A percentile compares a stretch with the other conserved stretches of the same genome.
phyloP scores from a whole-genome alignment of 2,329 filamentous ascomycete species.

The Emmonsiellopsis sp. region DNA sequence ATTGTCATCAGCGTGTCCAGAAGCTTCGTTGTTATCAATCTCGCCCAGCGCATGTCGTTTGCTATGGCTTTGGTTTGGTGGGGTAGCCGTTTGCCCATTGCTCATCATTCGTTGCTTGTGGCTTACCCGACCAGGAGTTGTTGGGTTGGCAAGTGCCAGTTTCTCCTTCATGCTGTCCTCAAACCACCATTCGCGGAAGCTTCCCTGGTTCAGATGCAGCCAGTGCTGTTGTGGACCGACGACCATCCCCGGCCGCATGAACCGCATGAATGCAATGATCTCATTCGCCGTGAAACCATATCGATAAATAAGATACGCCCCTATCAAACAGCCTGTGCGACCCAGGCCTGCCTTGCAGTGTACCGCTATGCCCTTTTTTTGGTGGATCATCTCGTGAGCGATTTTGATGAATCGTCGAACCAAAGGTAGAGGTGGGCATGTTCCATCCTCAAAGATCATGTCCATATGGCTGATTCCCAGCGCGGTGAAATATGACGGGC shows the following conservation, averaged over 20 bases:
- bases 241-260: conserved; percentile 98
- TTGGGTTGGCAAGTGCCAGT: conserved; percentile 49
- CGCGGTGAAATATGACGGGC: conserved; percentile 91
- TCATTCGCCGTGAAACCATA: conserved; percentile 97
- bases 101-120: conserved; percentile 50
- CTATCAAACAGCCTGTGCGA: conserved; percentile 90
- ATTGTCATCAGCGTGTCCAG: conserved; percentile 60
- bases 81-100: conserved; percentile 67
- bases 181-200: conserved; percentile 97
- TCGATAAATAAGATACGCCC: conserved; percentile 93
- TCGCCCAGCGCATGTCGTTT: conserved; percentile 84
- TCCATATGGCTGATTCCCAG: conserved; percentile 92
- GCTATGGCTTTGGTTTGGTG: conserved; percentile 67
- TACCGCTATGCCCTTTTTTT: conserved; percentile 88
- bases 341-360: conserved; percentile 98
- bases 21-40: conserved; percentile 68
- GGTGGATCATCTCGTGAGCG: conserved; percentile 87
- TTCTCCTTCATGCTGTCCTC: conserved; percentile 73
- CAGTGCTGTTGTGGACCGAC: conserved; percentile 98
- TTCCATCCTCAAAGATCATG: conserved; percentile 99
- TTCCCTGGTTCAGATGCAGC: conserved; percentile 92
- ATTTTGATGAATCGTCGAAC: conserved; percentile 92
- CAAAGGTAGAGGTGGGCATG: conserved; percentile 79
- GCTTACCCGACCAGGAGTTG: conserved; percentile 45
- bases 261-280: conserved; percentile 95